Percentiles rank a stretch among this genome's conserved stretches.
phyloP scores from a whole-genome alignment of 2,329 filamentous ascomycete species.

The Aspergillus spinulosporus region DNA sequence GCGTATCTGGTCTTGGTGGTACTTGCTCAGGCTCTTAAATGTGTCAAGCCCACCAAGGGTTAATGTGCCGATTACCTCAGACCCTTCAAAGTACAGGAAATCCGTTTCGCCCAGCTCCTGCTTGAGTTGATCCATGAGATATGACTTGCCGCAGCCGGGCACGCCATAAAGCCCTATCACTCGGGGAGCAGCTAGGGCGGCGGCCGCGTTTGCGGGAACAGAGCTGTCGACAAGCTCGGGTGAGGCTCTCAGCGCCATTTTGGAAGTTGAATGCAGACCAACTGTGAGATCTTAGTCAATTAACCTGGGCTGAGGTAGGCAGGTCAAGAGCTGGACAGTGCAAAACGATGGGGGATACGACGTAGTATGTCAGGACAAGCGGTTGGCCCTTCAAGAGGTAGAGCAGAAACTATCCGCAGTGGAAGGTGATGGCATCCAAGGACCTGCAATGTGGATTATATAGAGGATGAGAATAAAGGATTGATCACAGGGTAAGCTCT shows the following conservation, averaged over 20 bases:
- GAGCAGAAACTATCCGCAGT: too few relatives aligned
- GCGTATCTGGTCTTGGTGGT: too few relatives aligned
- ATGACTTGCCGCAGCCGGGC: slow-evolving; percentile 2
- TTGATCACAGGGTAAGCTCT: too few relatives aligned
- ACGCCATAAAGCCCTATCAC: slow-evolving; percentile 10
- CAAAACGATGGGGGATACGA: neutral
- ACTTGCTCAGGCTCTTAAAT: neutral
- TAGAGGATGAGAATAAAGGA: too few relatives aligned
- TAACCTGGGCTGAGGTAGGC: too few relatives aligned
- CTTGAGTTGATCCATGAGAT: slow-evolving; percentile 6
- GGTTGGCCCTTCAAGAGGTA: too few relatives aligned
- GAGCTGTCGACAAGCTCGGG: too few relatives aligned
- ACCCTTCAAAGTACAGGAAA: slow-evolving; percentile 2
- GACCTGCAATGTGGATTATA: too few relatives aligned
- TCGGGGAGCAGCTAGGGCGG: neutral
- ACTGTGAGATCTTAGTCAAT: neutral
- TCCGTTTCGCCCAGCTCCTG: neutral
- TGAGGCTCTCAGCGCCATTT: too few relatives aligned
- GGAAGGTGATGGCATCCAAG: too few relatives aligned
- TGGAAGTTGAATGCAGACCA: neutral
- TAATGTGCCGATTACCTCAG: neutral
- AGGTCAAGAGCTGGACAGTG: neutral
- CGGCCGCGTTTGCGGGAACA: too few relatives aligned
- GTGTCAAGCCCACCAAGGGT: neutral
- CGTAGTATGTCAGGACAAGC: neutral